Conservation (phyloP, 345 rosid species). For the Linum lewisii region DNA sequence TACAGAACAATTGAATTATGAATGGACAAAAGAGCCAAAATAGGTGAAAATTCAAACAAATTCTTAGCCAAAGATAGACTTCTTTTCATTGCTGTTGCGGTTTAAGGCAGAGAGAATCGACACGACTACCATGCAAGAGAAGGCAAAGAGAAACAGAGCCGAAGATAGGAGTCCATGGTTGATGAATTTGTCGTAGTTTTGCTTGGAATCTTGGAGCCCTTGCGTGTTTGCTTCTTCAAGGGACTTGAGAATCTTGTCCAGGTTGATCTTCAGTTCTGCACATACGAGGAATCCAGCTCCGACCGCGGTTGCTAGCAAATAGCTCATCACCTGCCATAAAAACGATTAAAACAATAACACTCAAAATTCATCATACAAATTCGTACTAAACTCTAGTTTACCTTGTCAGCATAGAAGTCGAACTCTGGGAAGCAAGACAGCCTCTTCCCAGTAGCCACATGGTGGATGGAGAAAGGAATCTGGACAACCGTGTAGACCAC, state of each 20-base stretch:
- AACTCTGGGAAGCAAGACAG: constrained; percentile 18
- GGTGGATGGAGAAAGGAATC: constrained; percentile 21
- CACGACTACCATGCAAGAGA: constrained; percentile 15
- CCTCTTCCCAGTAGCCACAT: constrained; percentile 17
- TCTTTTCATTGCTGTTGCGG: background rate
- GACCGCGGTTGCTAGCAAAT: constrained; percentile 20
- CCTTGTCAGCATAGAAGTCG: constrained; percentile 32
- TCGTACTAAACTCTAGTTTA: no score
- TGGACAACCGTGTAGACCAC: constrained; percentile 20
- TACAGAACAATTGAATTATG: no score
- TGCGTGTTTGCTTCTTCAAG: background rate
- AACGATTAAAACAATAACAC: no score
- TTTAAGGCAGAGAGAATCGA: constrained; percentile 21
- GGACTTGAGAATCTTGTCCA: background rate
- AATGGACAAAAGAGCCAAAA: background rate
- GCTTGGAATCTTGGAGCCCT: background rate
- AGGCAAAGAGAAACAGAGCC: constrained; percentile 12
- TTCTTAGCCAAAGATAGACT: background rate
- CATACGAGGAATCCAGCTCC: constrained; percentile 22
- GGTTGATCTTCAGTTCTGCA: constrained; percentile 13
- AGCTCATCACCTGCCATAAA: constrained; percentile 18
- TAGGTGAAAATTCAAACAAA: background rate
- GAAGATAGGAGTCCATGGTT: constrained; percentile 14
- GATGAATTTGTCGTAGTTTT: constrained; percentile 5
- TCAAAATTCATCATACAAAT: no score